Evolutionary conservation across 345 rosid genomes (phyloP), one percentile per base, ranked within the genome.

Genomic region (Citrus maxima): DNA sequence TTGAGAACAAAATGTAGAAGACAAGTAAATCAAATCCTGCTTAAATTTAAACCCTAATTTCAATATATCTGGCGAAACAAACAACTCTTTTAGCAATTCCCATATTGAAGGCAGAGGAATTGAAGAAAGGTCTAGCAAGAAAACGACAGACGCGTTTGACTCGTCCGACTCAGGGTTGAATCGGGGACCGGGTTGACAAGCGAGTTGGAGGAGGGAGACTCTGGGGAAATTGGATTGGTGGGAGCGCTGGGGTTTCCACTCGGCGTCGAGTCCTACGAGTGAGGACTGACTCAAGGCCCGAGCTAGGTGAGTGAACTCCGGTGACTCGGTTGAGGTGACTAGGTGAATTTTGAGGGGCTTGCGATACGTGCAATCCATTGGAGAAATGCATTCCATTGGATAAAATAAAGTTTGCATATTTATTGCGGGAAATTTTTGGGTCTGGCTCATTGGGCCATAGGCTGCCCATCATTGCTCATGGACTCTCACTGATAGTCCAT

Each of bases 21-120:
- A 93, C 84, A 95, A 79, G 87, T 85, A 93, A 75, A 82, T 80
- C 88, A 95, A 84, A 79, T 95, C 98, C 83, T 95, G 98, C 88
- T 92, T 93, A 62, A 95, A 93, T 63, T 89, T 83, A 38, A 95
- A 95, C 54, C 98, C 98, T 40, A 93, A 70, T 78, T 94, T 94
- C 90, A 95, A 68, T 28, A 93, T 80, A 86, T 93, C 93, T 1
- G 93, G 98, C 1, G 95, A 93, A 19, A 84, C 82, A 66, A 92
- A 88, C 72, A 90, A 83, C 0, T 90, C 95, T 28, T 77, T 86
- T 78, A 95, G 60, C 66, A 88, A 73, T 84, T 85, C 88, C 97
- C 94, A 92, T 6, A 91, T 82, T 7, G 88, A 91, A 18, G 85
- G 65, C 7, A 93, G 79, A 37, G 91, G 92, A 67, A 93, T 69